Evolutionary conservation across 768 basidiomycete species (phyloP).

Genomic region (Boletales sp.): DNA sequence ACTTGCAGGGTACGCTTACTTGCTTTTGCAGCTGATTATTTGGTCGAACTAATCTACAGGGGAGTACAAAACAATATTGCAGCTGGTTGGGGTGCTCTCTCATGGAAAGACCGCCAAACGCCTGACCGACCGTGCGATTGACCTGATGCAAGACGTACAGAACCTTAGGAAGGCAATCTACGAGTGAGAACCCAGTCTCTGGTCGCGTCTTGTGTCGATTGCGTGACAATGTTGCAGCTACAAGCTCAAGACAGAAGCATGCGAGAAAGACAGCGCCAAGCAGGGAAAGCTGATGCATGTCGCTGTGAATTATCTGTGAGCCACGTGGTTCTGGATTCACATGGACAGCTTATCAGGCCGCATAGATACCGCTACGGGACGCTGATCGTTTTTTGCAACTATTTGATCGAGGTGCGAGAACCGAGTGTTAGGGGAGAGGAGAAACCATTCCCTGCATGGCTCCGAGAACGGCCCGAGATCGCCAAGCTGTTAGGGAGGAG

Average conservation of each 20-base stretch:
- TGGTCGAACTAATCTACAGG: constrained; percentile 43
- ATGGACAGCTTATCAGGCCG: constrained; percentile 4
- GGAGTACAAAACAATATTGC: constrained; percentile 95
- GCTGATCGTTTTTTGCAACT: constrained; percentile 92
- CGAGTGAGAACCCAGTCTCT: constrained; percentile 54
- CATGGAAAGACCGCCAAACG: constrained; percentile 92
- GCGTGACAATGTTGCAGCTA: constrained; percentile 49
- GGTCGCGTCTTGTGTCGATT: constrained; percentile 1
- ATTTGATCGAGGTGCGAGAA: constrained; percentile 69
- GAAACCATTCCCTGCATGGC: constrained; percentile 76
- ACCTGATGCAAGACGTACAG: constrained; percentile 94
- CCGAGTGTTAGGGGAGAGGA: constrained; percentile 35
- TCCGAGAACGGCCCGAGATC: constrained; percentile 81
- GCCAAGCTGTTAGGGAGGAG: constrained; percentile 63
- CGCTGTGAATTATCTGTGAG: constrained; percentile 85
- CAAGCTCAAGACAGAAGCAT: constrained; percentile 85
- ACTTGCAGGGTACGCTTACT: constrained; percentile 63
- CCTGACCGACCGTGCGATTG: constrained; percentile 83
- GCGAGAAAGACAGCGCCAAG: constrained; percentile 75
- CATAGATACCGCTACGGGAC: constrained; percentile 83
- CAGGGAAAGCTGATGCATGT: constrained; percentile 69
- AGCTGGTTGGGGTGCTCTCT: constrained; percentile 87
- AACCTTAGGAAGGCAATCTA: constrained; percentile 94
- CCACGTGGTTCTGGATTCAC: constrained; percentile 18
- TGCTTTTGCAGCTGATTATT: not conserved